Evolutionary conservation across 139 green algal species (phyloP).

Genomic region (Chlorella sp.): DNA sequence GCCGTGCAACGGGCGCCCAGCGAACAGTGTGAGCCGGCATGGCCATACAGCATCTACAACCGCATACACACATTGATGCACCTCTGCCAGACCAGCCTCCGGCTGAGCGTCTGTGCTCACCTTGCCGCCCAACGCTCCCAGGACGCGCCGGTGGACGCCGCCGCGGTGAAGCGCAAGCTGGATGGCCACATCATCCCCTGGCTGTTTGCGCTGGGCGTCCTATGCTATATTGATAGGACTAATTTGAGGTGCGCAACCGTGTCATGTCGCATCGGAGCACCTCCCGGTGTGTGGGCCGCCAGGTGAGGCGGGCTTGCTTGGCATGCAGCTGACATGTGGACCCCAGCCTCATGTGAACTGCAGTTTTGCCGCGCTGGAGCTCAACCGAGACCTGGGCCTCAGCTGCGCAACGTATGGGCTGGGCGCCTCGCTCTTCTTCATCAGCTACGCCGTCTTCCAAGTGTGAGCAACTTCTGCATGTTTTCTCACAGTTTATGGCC

Average conservation of each 20-base stretch:
- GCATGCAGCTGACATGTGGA: too few relatives aligned
- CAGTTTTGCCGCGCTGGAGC: conserved; percentile 75
- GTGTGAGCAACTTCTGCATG: not conserved
- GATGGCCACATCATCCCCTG: conserved; percentile 46
- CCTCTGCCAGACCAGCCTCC: too few relatives aligned
- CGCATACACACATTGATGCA: too few relatives aligned
- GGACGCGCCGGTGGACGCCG: not conserved
- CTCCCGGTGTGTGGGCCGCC: too few relatives aligned
- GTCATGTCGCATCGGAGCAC: too few relatives aligned
- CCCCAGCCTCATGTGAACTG: too few relatives aligned
- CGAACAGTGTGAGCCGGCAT: too few relatives aligned
- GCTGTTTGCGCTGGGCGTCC: conserved; percentile 50
- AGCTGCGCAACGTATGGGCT: conserved; percentile 72
- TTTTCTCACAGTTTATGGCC: not conserved
- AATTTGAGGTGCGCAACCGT: too few relatives aligned
- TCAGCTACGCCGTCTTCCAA: conserved; percentile 67
- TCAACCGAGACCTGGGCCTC: conserved; percentile 69
- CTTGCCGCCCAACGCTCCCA: not conserved
- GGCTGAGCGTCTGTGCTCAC: too few relatives aligned
- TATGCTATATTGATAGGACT: conserved; percentile 79
- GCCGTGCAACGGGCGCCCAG: too few relatives aligned
- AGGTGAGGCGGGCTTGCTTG: too few relatives aligned
- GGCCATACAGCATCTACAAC: too few relatives aligned
- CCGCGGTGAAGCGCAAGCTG: conserved; percentile 47
- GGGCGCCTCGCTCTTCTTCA: conserved; percentile 81